phyloP scores from a whole-genome alignment of 2,329 filamentous ascomycete genomes.

The Stylonectria norvegica region DNA sequence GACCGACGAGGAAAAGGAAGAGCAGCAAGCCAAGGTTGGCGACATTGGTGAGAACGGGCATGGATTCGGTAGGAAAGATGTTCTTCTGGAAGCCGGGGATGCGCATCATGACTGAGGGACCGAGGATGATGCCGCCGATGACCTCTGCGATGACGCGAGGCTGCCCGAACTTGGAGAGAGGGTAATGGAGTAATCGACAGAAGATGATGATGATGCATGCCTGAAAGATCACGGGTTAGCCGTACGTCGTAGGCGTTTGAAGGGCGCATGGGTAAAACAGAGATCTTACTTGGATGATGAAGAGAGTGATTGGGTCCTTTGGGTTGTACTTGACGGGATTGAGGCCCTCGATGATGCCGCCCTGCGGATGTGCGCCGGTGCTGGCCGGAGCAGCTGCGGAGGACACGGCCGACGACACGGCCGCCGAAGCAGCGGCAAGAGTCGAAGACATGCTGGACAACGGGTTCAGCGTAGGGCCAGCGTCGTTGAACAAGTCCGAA shows the following conservation, averaged over 20 bases:
- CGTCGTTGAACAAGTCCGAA: not conserved
- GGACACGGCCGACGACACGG: no score
- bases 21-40: conserved; percentile 81
- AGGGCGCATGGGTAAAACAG: conserved; percentile 59
- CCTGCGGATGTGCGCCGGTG: conserved; percentile 1
- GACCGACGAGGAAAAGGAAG: conserved; percentile 82
- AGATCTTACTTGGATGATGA: conserved; percentile 9
- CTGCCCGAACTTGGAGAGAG: conserved; percentile 72
- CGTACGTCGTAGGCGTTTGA: no score
- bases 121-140: conserved; percentile 78
- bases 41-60: conserved; percentile 71
- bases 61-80: conserved; percentile 74
- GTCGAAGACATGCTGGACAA: not conserved
- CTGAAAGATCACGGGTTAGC: conserved; percentile 39
- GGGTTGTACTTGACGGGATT: conserved; percentile 8
- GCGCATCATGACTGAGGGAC: conserved; percentile 82
- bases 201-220: conserved; percentile 47
- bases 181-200: conserved; percentile 62
- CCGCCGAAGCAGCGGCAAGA: no score
- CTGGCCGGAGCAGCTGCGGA: not conserved
- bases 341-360: conserved; percentile 8
- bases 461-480: not conserved
- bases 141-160: conserved; percentile 83
- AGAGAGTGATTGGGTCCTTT: conserved; percentile 9
- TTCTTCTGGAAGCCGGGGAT: conserved; percentile 73